phyloP scores from a whole-genome alignment of 176 grass and related monocot genomes.

The Calamus simplicifolius region DNA sequence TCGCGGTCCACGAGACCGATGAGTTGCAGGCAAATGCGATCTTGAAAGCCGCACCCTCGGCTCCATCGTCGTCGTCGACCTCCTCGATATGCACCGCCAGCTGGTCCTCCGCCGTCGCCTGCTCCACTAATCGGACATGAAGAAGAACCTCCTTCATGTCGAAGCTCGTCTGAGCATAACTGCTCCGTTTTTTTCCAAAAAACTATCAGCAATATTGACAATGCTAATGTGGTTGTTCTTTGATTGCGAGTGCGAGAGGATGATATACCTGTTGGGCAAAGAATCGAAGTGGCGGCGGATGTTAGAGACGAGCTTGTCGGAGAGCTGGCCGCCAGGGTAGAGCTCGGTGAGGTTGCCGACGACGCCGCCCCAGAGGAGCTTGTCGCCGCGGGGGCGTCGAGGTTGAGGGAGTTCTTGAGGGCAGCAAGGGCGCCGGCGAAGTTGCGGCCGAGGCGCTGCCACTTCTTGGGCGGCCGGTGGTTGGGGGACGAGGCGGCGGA shows the following conservation, averaged over 20 bases:
- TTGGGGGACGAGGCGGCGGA: conserved; percentile 33
- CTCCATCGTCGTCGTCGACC: conserved; percentile 38
- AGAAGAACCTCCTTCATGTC: conserved; percentile 94
- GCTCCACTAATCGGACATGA: conserved; percentile 83
- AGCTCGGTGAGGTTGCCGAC: conserved; percentile 63
- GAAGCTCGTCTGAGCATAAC: conserved; percentile 85
- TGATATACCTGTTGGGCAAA: conserved; percentile 66
- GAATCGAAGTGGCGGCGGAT: conserved; percentile 92
- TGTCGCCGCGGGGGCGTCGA: conserved; percentile 43
- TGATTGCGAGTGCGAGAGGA: no score
- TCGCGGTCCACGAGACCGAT: conserved; percentile 77
- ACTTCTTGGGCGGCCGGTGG: conserved; percentile 52
- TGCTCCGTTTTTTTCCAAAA: conserved; percentile 1
- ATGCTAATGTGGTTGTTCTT: no score
- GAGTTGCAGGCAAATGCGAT: conserved; percentile 76
- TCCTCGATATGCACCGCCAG: conserved; percentile 61
- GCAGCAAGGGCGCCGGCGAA: conserved; percentile 84
- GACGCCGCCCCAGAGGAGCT: conserved; percentile 34
- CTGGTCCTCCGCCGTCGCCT: conserved; percentile 59
- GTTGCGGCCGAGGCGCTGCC: conserved; percentile 84
- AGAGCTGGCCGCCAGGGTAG: conserved; percentile 57
- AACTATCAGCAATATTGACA: neutral
- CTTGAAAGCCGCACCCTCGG: conserved; percentile 47
- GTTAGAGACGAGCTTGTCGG: conserved; percentile 81
- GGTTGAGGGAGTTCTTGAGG: conserved; percentile 80